These are phyloP conservation scores for Uronychia binucleata DNA, from an alignment of 73 alveolate species.

Conservation along the genomic window DNA sequence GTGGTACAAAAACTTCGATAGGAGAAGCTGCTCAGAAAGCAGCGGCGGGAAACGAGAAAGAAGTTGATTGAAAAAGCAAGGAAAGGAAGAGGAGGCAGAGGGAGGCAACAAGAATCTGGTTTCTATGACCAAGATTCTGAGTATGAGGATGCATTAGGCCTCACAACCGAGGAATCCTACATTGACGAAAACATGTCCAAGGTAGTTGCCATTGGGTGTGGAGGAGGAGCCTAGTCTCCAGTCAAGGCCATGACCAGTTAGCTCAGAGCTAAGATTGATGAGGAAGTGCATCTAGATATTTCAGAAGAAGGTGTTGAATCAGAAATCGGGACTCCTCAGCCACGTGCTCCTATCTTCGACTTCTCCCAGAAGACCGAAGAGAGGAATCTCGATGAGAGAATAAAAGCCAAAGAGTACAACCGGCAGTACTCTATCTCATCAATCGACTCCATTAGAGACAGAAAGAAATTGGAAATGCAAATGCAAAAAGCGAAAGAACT, in stretches of 20 bases:
- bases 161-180: background rate
- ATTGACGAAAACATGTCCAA: background rate
- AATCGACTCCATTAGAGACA: background rate
- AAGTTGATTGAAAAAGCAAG: background rate
- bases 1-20: too few species aligned
- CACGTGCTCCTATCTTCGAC: background rate
- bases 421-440: background rate
- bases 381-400: background rate
- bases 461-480: too few species aligned
- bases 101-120: background rate
- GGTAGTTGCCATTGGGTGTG: background rate
- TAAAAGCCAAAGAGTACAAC: background rate
- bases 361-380: background rate
- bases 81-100: background rate
- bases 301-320: background rate
- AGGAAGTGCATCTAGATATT: background rate
- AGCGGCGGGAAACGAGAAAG: background rate
- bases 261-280: background rate
- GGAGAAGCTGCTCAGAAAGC: too few species aligned
- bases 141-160: background rate
- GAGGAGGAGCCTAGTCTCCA: background rate
- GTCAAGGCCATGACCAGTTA: background rate
- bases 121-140: background rate
- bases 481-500: background rate
- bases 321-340: background rate